A percentile compares a stretch with the other conserved stretches of the same genome.
These are phyloP conservation scores for Panellus pusillus DNA, from an alignment of 768 basidiomycete species.

Conservation along the genomic window DNA sequence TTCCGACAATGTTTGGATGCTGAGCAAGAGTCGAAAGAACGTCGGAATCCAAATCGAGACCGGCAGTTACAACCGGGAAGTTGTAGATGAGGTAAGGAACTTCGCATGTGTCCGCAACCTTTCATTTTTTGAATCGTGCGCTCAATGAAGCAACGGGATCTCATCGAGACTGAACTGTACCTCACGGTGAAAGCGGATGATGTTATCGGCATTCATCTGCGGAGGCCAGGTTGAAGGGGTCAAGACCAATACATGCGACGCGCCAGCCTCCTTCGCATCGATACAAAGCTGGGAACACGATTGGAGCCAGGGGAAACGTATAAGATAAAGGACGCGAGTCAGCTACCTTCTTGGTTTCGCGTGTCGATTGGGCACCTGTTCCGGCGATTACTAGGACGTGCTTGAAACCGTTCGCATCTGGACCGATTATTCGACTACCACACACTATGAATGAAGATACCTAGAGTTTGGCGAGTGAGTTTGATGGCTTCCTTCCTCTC, in stretches of 20 bases:
- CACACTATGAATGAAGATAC: no score
- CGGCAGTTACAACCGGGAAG: conserved; percentile 79
- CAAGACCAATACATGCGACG: conserved; percentile 72
- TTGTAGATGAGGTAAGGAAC: conserved; percentile 68
- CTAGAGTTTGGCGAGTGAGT: conserved; percentile 65
- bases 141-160: background rate
- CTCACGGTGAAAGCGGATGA: conserved; percentile 65
- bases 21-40: conserved; percentile 63
- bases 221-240: conserved; percentile 73
- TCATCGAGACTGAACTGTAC: conserved; percentile 30
- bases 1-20: conserved; percentile 86
- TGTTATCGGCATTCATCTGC: conserved; percentile 61
- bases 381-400: conserved; percentile 76
- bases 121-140: conserved; percentile 12
- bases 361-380: conserved; percentile 78
- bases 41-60: conserved; percentile 84
- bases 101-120: conserved; percentile 17
- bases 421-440: no score
- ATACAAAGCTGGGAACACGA: conserved; percentile 42
- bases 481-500: conserved; percentile 66
- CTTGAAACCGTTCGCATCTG: conserved; percentile 65
- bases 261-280: conserved; percentile 82
- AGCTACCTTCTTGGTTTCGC: conserved; percentile 57
- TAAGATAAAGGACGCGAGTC: background rate
- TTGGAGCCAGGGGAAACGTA: background rate